Base-by-base conservation (phyloP, 2,329 filamentous ascomycete genomes). In the Claviceps maximensis region DNA sequence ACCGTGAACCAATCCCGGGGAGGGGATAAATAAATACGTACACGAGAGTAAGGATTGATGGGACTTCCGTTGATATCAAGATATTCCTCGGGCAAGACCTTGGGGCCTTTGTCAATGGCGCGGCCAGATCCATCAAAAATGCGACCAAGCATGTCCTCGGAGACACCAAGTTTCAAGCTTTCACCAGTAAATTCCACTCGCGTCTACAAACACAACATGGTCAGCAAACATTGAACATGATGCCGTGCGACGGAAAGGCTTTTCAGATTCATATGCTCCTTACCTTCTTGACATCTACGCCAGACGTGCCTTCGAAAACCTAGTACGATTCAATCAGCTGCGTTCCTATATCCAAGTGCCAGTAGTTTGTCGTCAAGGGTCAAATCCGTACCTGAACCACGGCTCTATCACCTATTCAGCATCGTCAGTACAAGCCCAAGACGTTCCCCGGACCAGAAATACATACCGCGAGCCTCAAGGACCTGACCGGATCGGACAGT, bases 271-370 rank as follows among this genome's bases (percentile, higher is more conserved):
- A n/a, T n/a, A n/a, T n/a, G n/a, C n/a, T n/a, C 71, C 58, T 74
- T 74, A 88, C 89, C 87, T 97, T 98, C 80, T 97, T 96, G 60
- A 98, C 93, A 80, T 98, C 93, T 69, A 98, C 93, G 67, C 93
- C 93, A 47, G 90, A 75, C 58, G 93, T 98, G 63, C 93, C 93
- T 74, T 98, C 93, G 69, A 98, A 98, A 62, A 97, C 90, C 86
- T 95, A 73, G 10, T 58, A 51, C 36, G 3, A 19, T 53, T 45
- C 48, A 56, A 59, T 66, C 58, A 68, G 58, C 56, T 52, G 53
- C 49, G 47, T 52, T 53, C 47, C 23, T 25, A 50, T 49, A 7
- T 44, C 31, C 2, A 23, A 13, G 5, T 38, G 45, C n/a, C 31
- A 55, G 50, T 47, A n/a, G n/a, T n/a, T n/a, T n/a, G 49, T 57